Base-by-base conservation (phyloP, 768 basidiomycete genomes). In the Termitomyces sp. region DNA sequence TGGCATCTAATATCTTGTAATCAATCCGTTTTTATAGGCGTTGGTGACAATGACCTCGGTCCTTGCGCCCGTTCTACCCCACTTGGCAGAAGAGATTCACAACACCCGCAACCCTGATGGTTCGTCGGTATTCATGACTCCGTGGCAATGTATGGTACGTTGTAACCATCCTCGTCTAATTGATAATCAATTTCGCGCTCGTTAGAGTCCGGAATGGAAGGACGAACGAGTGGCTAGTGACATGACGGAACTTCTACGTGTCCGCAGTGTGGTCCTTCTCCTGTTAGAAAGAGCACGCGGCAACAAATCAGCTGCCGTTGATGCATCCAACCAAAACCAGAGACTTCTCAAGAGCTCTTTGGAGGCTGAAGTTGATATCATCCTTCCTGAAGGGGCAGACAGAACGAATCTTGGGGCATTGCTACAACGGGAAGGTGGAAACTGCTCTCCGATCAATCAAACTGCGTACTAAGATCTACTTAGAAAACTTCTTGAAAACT, bases 71-170 rank as follows among this genome's bases (percentile, higher is more conserved):
- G 85, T 98, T 27, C 76, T 92, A 2, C 96, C 96, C 9, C 90
- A 96, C 66, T 80, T 97, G 5, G 90, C 92, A 0, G 94, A 97
- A 71, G 96, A 98, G 69, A 83, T 95, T 55, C 80, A 90, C 63
- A 76, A 80, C 29, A 72, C 76, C 24, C 62, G 69, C 68, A 68
- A 72, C 47, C 63, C 66, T 5, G 67, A 75, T 31, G 67, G 62
- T 0, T 68, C 67, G 0, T 94, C 92, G 0, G 79, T 91, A n/a
- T 96, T 94, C 65, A 74, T 75, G 59, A 77, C 74, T 3, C 74
- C 72, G n/a, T 96, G 94, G 94, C 66, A 63, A 44, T 79, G 83
- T 24, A 65, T 91, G 59, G 94, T 92, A 63, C 34, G 86, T 72
- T 26, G 27, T 34, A 36, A 37, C 16, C 24, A 37, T 44, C 14